A percentile compares a stretch with the other conserved stretches of the same genome.
phyloP scores from a whole-genome alignment of 495 filamentous ascomycete genomes.

The Aspergillus panamensis region DNA sequence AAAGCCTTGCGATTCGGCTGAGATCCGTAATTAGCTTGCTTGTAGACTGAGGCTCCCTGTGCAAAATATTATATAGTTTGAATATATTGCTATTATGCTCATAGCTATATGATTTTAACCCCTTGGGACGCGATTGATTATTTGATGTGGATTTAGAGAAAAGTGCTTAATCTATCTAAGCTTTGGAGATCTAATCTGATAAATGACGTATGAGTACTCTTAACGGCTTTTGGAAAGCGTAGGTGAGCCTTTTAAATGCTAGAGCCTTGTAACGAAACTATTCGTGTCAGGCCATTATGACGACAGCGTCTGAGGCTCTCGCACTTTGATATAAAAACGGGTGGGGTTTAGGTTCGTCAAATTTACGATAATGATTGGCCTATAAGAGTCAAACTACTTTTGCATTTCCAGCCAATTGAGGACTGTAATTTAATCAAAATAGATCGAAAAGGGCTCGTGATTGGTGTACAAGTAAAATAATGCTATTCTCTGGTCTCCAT shows the following conservation, averaged over 20 bases:
- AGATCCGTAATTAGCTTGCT: too few species aligned
- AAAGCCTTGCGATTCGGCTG: too few species aligned
- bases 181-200: not conserved
- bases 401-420: not conserved
- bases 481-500: not conserved
- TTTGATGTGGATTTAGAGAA: not conserved
- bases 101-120: not conserved
- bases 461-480: not conserved
- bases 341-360: not conserved
- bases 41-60: too few species aligned
- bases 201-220: too few species aligned
- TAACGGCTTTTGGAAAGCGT: not conserved
- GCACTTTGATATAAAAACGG: not conserved
- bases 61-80: not conserved
- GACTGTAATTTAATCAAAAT: not conserved
- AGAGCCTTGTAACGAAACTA: not conserved
- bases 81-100: not conserved
- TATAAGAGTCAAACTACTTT: not conserved
- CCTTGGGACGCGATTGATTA: not conserved
- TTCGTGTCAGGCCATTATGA: slow-evolving; percentile 1
- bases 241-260: not conserved
- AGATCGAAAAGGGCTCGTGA: not conserved
- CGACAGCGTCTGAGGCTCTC: not conserved
- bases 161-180: not conserved
- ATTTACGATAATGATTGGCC: not conserved